phyloP scores from a whole-genome alignment of 192 early-diverging fungal genomes.

The Entomortierella beljakovae region DNA sequence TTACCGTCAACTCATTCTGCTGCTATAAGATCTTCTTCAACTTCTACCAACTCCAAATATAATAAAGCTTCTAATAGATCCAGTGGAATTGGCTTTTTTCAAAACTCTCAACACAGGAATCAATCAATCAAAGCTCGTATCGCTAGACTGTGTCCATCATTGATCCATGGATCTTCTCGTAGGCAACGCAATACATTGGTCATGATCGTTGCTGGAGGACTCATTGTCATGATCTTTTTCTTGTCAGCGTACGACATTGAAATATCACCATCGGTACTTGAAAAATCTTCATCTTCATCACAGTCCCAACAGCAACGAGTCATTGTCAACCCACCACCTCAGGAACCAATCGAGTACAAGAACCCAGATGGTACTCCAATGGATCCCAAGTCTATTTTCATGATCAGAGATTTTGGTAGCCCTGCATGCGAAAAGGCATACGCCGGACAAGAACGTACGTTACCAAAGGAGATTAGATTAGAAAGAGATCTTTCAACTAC shows the following conservation, averaged over 20 bases:
- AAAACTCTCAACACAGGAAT: conserved; percentile 34
- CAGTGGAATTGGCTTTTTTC: not conserved
- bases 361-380: conserved; percentile 46
- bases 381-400: conserved; percentile 34
- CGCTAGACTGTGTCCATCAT: conserved; percentile 13
- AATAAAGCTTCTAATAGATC: not conserved
- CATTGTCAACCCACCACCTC: not conserved
- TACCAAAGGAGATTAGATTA: conserved; percentile 8
- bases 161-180: conserved; percentile 26
- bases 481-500: conserved; percentile 18
- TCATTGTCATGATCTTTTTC: conserved; percentile 37
- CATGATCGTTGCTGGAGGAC: conserved; percentile 28
- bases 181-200: conserved; percentile 24
- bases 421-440: conserved; percentile 17
- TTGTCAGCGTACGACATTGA: conserved; percentile 21
- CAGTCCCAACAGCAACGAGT: not conserved
- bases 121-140: conserved; percentile 39
- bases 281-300: not conserved
- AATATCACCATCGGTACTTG: conserved; percentile 14
- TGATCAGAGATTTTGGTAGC: conserved; percentile 38
- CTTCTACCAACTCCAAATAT: not conserved
- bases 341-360: conserved; percentile 10
- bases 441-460: not conserved
- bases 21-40: conserved; percentile 22
- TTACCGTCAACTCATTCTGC: conserved; percentile 38